These are phyloP conservation scores for Phanerochaete sordida DNA, from an alignment of 768 basidiomycete species.

Conservation along the genomic window DNA sequence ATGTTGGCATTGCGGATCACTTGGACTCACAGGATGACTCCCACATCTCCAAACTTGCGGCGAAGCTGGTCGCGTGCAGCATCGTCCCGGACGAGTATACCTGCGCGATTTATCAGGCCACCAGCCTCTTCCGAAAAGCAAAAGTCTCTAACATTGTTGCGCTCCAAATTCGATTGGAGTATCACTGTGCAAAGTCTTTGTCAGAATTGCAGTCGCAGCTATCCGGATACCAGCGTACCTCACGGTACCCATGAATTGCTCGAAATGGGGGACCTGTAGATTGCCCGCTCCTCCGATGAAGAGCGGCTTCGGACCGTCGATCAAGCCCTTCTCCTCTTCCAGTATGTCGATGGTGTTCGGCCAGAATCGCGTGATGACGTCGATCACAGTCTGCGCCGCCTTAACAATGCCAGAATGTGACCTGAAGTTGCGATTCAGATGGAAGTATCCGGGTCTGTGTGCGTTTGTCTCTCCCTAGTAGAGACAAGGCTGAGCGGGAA, in stretches of 20 bases:
- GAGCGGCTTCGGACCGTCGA: slow-evolving; percentile 30
- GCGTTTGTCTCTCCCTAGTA: not conserved
- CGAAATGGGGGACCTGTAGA: slow-evolving; percentile 22
- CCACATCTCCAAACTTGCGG: slow-evolving; percentile 24
- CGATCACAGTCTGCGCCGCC: slow-evolving; percentile 29
- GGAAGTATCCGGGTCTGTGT: slow-evolving; percentile 22
- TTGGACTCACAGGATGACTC: slow-evolving; percentile 19
- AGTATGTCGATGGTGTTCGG: slow-evolving; percentile 31
- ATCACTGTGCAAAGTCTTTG: slow-evolving; percentile 10
- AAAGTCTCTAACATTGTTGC: slow-evolving; percentile 22
- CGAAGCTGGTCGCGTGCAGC: slow-evolving; percentile 24
- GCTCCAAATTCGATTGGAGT: slow-evolving; percentile 25
- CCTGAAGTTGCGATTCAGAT: slow-evolving; percentile 31
- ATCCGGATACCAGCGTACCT: slow-evolving; percentile 14
- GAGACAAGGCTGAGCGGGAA: too few relatives aligned
- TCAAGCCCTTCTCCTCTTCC: slow-evolving; percentile 25
- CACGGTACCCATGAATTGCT: slow-evolving; percentile 29
- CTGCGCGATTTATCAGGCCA: slow-evolving; percentile 9
- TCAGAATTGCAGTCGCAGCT: not conserved
- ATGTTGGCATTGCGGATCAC: too few relatives aligned
- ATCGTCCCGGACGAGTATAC: slow-evolving; percentile 32
- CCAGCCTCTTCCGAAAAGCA: not conserved
- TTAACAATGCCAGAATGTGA: slow-evolving; percentile 33
- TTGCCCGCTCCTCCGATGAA: slow-evolving; percentile 26
- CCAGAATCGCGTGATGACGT: slow-evolving; percentile 29